A percentile compares a stretch with the other conserved stretches of the same genome.
phyloP scores from a whole-genome alignment of 306 rosid genomes.

The Neltuma alba region DNA sequence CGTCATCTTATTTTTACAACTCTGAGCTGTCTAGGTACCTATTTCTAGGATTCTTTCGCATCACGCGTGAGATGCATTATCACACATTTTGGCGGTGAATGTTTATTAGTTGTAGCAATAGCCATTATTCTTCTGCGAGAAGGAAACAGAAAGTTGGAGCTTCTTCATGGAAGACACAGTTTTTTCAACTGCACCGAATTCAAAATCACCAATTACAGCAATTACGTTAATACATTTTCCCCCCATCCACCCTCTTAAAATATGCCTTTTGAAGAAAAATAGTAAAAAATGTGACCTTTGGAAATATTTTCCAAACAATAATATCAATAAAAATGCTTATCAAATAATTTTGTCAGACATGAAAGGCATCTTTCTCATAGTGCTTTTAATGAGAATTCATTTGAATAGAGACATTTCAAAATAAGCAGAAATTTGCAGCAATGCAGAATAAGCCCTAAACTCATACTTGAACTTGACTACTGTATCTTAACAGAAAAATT shows the following conservation, averaged over 20 bases:
- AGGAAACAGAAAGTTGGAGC: not conserved
- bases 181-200: not conserved
- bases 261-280: not conserved
- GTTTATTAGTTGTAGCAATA: not conserved
- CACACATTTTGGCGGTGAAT: not conserved
- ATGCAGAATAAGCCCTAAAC: not conserved
- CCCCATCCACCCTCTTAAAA: not conserved
- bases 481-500: not conserved
- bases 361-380: not conserved
- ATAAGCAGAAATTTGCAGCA: not conserved
- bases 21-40: not conserved
- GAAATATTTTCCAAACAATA: not conserved
- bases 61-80: not conserved
- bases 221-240: not conserved
- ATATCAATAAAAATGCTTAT: not conserved
- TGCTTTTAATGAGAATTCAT: not conserved
- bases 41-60: not conserved
- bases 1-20: not conserved
- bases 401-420: not conserved
- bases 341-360: not conserved
- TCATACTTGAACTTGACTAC: not conserved
- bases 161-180: not conserved
- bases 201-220: not conserved
- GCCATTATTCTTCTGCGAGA: not conserved
- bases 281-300: not conserved